These are phyloP conservation scores for Carex scoparia DNA, from an alignment of 176 grass and related monocot genomes.

Conservation along the genomic window DNA sequence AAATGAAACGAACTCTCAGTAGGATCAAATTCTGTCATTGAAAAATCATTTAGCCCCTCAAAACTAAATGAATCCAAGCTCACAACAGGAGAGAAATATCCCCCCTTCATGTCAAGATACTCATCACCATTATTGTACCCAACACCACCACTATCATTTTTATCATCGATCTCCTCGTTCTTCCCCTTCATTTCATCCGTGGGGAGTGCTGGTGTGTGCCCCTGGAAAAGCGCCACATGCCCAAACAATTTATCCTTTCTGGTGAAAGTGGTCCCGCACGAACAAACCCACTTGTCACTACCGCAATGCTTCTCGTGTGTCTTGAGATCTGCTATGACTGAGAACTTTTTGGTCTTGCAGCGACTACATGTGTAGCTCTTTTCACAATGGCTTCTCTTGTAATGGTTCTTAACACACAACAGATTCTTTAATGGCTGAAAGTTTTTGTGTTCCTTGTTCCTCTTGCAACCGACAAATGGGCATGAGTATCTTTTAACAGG, in stretches of 20 bases:
- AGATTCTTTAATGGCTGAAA: conserved; percentile 78
- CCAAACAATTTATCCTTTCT: conserved; percentile 84
- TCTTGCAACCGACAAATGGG: conserved; percentile 58
- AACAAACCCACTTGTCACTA: conserved; percentile 59
- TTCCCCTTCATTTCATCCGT: conserved; percentile 37
- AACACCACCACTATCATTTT: conserved; percentile 2
- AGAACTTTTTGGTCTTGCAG: conserved; percentile 67
- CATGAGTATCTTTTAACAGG: conserved; percentile 62
- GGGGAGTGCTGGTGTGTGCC: conserved; percentile 50
- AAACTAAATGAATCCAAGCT: conserved; percentile 44
- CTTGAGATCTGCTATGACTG: conserved; percentile 65
- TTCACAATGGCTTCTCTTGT: conserved; percentile 72
- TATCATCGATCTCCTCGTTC: conserved; percentile 3
- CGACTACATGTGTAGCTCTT: conserved; percentile 65
- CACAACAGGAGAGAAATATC: conserved; percentile 27
- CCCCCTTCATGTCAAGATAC: conserved; percentile 43
- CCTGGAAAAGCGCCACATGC: conserved; percentile 67
- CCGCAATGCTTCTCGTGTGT: conserved; percentile 80
- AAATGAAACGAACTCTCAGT: conserved; percentile 22
- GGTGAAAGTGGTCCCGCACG: conserved; percentile 65
- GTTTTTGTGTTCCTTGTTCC: conserved; percentile 70
- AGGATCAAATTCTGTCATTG: conserved; percentile 17
- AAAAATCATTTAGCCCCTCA: conserved; percentile 29
- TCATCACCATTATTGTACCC: conserved; percentile 25
- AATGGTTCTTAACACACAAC: conserved; percentile 81